phyloP scores from a whole-genome alignment of 2,329 filamentous ascomycete genomes.

The Neopestalotiopsis sp. region DNA sequence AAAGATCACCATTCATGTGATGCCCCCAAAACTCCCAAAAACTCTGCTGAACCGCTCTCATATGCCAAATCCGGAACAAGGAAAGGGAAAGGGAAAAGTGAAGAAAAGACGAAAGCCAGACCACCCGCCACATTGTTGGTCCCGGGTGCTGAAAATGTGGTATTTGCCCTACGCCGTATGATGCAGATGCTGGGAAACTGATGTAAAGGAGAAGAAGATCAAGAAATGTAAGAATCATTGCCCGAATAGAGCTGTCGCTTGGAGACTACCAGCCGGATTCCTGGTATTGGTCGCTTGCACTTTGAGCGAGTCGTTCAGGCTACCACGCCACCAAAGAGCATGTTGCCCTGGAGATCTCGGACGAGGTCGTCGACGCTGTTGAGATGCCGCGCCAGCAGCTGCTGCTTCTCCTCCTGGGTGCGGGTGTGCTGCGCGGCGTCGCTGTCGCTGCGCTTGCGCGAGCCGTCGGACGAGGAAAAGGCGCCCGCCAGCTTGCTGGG shows the following conservation, averaged over 20 bases:
- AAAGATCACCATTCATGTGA: not conserved
- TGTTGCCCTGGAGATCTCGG: conserved; percentile 79
- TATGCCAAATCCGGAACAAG: conserved; percentile 5
- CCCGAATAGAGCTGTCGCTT: not conserved
- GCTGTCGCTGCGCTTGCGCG: conserved; percentile 33
- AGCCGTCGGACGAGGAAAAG: conserved; percentile 43
- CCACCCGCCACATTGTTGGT: not conserved
- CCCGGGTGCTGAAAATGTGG: not conserved
- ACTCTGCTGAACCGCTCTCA: not conserved
- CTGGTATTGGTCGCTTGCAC: not conserved
- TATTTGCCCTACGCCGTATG: not conserved
- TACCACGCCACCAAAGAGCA: conserved; percentile 65
- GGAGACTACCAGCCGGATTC: not conserved
- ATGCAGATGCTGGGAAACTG: conserved; percentile 3
- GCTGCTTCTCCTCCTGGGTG: conserved; percentile 82
- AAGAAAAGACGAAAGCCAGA: not conserved
- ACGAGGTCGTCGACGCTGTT: conserved; percentile 86
- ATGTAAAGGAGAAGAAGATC: not conserved
- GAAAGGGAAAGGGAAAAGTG: not conserved
- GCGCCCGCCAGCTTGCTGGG: conserved; percentile 71
- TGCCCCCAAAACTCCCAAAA: not conserved
- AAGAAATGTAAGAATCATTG: not conserved
- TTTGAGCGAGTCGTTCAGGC: conserved; percentile 37
- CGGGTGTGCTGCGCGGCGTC: conserved; percentile 54
- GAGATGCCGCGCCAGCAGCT: conserved; percentile 76